phyloP scores from a whole-genome alignment of 306 rosid species.

The Erythrophleum fordii region DNA sequence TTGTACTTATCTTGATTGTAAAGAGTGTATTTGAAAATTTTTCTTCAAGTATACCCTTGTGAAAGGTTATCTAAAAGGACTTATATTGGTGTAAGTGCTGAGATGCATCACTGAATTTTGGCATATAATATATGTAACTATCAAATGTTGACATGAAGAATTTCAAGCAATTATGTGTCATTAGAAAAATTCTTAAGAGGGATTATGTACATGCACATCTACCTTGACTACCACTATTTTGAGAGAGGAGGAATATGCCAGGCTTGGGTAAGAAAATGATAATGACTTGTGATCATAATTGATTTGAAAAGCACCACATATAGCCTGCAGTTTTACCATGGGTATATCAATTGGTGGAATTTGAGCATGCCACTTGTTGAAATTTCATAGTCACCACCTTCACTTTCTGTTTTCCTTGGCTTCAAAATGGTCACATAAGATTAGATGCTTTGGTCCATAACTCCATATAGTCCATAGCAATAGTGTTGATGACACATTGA shows the following conservation, averaged over 20 bases:
- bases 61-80: too few relatives aligned
- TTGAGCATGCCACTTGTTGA: not conserved
- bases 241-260: not conserved
- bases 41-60: slow-evolving; percentile 5
- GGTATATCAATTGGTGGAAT: not conserved
- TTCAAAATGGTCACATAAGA: not conserved
- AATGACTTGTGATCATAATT: not conserved
- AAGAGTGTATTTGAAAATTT: not conserved
- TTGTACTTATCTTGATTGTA: not conserved
- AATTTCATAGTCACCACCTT: slow-evolving; percentile 4
- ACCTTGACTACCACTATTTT: not conserved
- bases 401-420: not conserved
- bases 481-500: not conserved
- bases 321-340: not conserved
- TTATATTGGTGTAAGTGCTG: not conserved
- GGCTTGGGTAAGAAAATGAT: not conserved
- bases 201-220: not conserved
- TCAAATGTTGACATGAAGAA: slow-evolving; percentile 21
- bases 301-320: not conserved
- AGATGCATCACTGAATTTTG: slow-evolving; percentile 31
- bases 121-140: slow-evolving; percentile 16
- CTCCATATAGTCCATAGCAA: not conserved
- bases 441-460: slow-evolving; percentile 15
- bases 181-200: not conserved
- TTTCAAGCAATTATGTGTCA: not conserved